A percentile compares a stretch with the other conserved stretches of the same genome.
Conservation (phyloP, 176 grass and related monocot species). For the Bromus sterilis region DNA sequence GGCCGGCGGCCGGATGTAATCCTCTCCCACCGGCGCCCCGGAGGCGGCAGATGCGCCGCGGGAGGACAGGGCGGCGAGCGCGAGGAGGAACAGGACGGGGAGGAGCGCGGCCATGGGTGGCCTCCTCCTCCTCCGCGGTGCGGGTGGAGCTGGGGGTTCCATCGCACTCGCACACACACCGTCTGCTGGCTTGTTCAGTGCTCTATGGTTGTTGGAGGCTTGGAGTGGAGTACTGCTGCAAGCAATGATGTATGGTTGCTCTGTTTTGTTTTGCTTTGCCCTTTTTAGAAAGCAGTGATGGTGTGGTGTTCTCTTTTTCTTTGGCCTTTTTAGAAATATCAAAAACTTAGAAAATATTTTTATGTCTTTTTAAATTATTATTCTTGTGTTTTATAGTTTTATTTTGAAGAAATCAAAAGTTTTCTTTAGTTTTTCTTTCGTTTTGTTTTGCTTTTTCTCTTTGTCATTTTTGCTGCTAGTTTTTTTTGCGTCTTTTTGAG, state of each 20-base stretch:
- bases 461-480: too few relatives aligned
- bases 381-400: too few relatives aligned
- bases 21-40: slow-evolving; percentile 37
- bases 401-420: too few relatives aligned
- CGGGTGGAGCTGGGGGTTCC: not conserved
- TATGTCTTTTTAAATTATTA: too few relatives aligned
- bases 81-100: not conserved
- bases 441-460: too few relatives aligned
- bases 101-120: not conserved
- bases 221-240: not conserved
- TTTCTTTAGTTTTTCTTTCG: too few relatives aligned
- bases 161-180: not conserved
- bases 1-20: slow-evolving; percentile 46
- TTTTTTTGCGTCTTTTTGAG: too few relatives aligned
- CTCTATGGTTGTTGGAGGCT: not conserved
- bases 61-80: not conserved
- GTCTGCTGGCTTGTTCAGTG: not conserved
- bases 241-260: not conserved
- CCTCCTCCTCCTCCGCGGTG: not conserved
- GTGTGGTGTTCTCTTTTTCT: too few relatives aligned
- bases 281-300: too few relatives aligned
- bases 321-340: too few relatives aligned
- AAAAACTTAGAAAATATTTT: too few relatives aligned
- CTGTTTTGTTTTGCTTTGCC: too few relatives aligned
- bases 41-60: not conserved